A percentile compares a stretch with the other conserved stretches of the same genome.
Evolutionary conservation across 108 stramenopile genomes (phyloP).

Genomic region (Aurantiochytrium sp.): DNA sequence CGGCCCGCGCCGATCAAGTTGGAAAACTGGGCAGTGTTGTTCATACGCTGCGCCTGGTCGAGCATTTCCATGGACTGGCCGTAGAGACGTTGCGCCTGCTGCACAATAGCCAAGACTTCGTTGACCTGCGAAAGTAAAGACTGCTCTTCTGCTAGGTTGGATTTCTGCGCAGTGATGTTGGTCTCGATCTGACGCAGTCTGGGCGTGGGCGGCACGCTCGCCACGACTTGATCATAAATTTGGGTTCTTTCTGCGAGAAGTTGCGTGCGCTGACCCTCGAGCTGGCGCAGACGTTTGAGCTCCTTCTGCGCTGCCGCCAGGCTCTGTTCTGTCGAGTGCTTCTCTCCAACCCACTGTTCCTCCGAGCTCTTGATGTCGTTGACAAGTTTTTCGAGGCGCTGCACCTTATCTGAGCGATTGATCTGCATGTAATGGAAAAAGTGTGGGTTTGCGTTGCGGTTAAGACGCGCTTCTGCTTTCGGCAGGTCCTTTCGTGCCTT

Average conservation of each 20-base stretch:
- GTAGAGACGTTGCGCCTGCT: not conserved
- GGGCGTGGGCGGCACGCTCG: not conserved
- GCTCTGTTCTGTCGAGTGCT: not conserved
- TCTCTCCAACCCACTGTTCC: not conserved
- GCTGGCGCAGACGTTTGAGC: not conserved
- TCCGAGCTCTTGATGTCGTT: not conserved
- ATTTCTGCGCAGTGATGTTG: not conserved
- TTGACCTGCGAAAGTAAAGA: not conserved
- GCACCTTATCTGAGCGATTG: not conserved
- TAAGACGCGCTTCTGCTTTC: not conserved
- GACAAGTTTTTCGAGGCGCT: not conserved
- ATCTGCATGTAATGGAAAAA: slow-evolving; percentile 5
- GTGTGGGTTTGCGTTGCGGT: not conserved
- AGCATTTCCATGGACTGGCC: not conserved
- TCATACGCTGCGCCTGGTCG: not conserved
- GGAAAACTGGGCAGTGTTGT: not conserved
- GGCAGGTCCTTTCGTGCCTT: slow-evolving; percentile 3
- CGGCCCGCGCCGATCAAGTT: not conserved
- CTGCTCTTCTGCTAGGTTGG: not conserved
- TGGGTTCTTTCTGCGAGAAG: not conserved
- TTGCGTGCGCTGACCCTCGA: not conserved
- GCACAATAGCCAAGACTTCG: not conserved
- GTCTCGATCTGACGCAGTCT: not conserved
- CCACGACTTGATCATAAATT: not conserved
- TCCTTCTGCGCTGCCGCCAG: not conserved